A percentile compares a stretch with the other conserved stretches of the same genome.
phyloP scores from a whole-genome alignment of 345 rosid genomes.

The Eucalyptus viminalis region DNA sequence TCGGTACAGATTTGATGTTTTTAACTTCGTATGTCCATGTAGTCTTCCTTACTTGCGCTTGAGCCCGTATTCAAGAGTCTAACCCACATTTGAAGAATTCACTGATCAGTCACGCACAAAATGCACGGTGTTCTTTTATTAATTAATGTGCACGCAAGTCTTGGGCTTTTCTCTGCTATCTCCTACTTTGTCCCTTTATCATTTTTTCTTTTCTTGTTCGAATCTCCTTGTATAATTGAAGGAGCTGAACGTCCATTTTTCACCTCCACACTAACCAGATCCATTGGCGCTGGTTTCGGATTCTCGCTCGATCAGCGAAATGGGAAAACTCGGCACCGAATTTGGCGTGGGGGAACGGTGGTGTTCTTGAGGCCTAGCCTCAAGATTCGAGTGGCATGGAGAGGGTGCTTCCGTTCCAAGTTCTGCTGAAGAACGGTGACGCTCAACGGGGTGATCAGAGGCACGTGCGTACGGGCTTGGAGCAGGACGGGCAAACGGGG shows the following conservation, averaged over 20 bases:
- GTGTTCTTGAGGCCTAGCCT: slow-evolving; percentile 58
- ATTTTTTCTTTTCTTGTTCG: background rate
- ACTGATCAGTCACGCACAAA: too few species aligned
- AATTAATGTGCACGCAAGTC: too few species aligned
- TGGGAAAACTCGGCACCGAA: slow-evolving; percentile 34
- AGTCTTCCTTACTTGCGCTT: too few species aligned
- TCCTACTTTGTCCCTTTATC: too few species aligned
- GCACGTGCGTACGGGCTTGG: too few species aligned
- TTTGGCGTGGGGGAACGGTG: slow-evolving; percentile 35
- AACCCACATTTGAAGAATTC: too few species aligned
- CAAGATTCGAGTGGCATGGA: slow-evolving; percentile 61
- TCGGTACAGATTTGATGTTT: accelerated
- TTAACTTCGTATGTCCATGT: accelerated
- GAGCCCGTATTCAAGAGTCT: too few species aligned
- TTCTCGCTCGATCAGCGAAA: slow-evolving; percentile 16
- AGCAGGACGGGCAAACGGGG: too few species aligned
- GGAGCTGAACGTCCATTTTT: too few species aligned
- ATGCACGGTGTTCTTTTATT: too few species aligned
- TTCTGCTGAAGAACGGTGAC: slow-evolving; percentile 75
- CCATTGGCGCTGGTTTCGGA: background rate
- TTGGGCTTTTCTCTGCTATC: too few species aligned
- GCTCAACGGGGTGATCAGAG: slow-evolving; percentile 13
- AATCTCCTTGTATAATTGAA: background rate
- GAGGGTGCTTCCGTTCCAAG: slow-evolving; percentile 57
- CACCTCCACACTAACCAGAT: background rate